Evolutionary conservation across 1,284 basidiomycete species (phyloP).

Genomic region (Cutaneotrichosporon cutaneum): DNA sequence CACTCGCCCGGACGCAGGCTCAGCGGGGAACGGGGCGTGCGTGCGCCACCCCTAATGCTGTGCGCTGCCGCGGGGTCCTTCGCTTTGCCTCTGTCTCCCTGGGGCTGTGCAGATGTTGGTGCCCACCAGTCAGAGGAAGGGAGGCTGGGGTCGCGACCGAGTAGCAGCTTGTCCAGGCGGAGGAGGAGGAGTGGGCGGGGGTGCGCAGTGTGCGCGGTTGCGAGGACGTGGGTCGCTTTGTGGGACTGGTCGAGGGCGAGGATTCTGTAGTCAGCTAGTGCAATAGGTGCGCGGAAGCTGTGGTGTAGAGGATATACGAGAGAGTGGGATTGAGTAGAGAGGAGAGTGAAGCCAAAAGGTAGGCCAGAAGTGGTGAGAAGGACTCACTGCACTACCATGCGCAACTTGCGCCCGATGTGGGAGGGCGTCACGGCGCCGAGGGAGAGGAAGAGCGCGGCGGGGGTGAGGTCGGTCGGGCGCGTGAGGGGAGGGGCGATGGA

Average conservation of each 20-base stretch:
- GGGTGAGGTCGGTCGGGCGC: slow-evolving; percentile 8
- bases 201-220: not conserved
- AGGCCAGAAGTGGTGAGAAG: not conserved
- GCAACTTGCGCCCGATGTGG: slow-evolving; percentile 7
- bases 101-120: too few species aligned
- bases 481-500: not conserved
- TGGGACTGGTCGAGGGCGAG: slow-evolving; percentile 6
- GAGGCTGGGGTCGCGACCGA: not conserved
- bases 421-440: not conserved
- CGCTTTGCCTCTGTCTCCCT: not conserved
- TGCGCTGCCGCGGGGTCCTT: too few species aligned
- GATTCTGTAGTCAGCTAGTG: slow-evolving; percentile 1
- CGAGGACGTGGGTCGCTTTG: slow-evolving; percentile 4
- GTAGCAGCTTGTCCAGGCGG: not conserved
- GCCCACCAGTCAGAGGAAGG: not conserved
- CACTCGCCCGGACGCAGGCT: slow-evolving; percentile 3
- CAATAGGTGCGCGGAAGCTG: not conserved
- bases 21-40: slow-evolving; percentile 1
- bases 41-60: slow-evolving; percentile 2
- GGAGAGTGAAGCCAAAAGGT: not conserved
- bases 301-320: not conserved
- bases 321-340: not conserved
- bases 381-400: slow-evolving; percentile 9
- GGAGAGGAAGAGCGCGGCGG: slow-evolving; percentile 4
- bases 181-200: slow-evolving; percentile 3